phyloP scores from a whole-genome alignment of 2,329 filamentous ascomycete species.

The Xylaria arbuscula region DNA sequence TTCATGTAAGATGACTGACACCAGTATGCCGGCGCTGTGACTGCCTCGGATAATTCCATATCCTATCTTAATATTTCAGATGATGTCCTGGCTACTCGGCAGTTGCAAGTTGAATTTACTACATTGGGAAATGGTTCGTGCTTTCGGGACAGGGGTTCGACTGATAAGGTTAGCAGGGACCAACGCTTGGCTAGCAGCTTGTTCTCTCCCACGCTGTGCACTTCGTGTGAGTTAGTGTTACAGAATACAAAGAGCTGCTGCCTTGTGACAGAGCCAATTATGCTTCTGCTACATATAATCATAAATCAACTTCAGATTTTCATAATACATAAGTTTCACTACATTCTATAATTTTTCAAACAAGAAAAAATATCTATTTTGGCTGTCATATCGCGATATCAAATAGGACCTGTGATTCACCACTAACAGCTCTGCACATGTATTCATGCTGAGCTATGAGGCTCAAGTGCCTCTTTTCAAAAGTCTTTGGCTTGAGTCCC shows the following conservation, averaged over 20 bases:
- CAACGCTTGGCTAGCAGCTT: constrained; percentile 17
- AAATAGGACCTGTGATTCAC: constrained; percentile 5
- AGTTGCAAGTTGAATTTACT: constrained; percentile 22
- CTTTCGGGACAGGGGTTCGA: neutral
- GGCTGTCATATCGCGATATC: neutral
- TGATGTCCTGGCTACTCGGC: constrained; percentile 22
- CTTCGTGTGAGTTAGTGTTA: constrained; percentile 45
- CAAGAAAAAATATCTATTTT: neutral
- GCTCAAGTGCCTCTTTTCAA: constrained; percentile 2
- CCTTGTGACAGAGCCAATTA: neutral
- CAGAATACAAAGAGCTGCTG: constrained; percentile 27
- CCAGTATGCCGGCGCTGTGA: neutral
- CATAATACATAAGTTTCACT: neutral
- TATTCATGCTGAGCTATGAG: constrained; percentile 17
- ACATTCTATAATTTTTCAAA: neutral
- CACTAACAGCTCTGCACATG: constrained; percentile 30
- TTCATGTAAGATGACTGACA: neutral
- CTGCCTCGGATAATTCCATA: neutral
- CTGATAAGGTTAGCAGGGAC: constrained; percentile 19
- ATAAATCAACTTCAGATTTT: neutral
- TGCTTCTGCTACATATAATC: neutral
- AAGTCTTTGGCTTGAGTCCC: neutral
- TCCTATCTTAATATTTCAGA: neutral
- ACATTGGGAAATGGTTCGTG: constrained; percentile 31
- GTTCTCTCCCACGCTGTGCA: constrained; percentile 31